Base-by-base conservation (phyloP, 805 yeast species). In the Saccharomycopsis vini region DNA sequence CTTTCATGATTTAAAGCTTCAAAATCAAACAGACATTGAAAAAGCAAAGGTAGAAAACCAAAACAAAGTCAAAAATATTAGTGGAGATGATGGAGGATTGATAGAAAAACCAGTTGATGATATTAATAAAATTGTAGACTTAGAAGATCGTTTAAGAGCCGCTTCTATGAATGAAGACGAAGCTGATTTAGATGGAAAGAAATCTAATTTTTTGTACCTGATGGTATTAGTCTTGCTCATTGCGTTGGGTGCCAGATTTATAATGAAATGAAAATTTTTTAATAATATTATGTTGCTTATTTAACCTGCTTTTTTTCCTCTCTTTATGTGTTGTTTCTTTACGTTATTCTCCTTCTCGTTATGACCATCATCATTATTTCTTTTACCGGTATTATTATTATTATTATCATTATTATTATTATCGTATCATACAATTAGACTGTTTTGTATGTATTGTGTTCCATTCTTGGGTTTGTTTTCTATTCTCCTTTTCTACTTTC, bases 91-190 rank as follows among this genome's bases (percentile, higher is more conserved):
- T 10, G 57, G n/a, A n/a, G n/a, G n/a, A n/a, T n/a, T n/a, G n/a
- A n/a, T 59, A 5, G 56, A 54, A 45, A 62, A 61, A 40, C 53
- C 58, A 42, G 64, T 59, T 3, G 54, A 62, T 24, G 50, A 59
- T 18, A 40, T 65, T 3, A 67, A 68, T 29, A 62, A 64, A 22
- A 73, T 70, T 44, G 51, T 61, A 43, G 86, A 81, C 55, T 81
- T 84, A 0, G 90, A 82, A 55, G 90, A 82, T 59, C 69, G 82
- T 46, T 77, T 81, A 40, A 67, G 79, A 52, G 75, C 72, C 5
- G 45, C 46, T 9, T 58, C 51, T 34, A 39, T 44, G 32, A 40
- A 37, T 22, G 38, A 35, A 19, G 39, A 20, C 5, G 20, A 24
- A 31, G 34, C 40, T 23, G 35, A 19, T 10, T 26, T 19, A 4